A percentile compares a stretch with the other conserved stretches of the same genome.
Evolutionary conservation across 2,329 filamentous ascomycete genomes (phyloP).

Genomic region (Byssochlamys sp.): DNA sequence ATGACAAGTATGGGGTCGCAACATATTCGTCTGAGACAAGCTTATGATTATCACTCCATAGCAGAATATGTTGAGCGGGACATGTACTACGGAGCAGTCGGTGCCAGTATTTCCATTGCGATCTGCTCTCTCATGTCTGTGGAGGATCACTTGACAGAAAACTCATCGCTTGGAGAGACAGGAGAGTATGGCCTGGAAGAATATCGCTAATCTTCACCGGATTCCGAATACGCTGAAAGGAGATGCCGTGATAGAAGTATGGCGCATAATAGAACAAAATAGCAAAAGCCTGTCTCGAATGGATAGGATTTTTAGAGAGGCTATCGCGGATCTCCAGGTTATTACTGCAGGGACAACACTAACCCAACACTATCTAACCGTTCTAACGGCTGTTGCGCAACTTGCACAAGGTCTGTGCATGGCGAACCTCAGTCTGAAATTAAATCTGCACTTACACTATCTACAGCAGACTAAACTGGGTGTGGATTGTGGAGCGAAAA

Average conservation of each 20-base stretch:
- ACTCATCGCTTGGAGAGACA: no score
- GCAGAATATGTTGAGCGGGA: not conserved
- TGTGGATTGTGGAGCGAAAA: no score
- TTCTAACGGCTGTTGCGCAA: no score
- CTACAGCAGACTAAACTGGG: no score
- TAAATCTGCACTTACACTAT: no score
- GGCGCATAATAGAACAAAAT: not conserved
- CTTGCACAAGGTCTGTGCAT: no score
- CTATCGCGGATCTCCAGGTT: not conserved
- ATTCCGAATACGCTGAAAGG: not conserved
- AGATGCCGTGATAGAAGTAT: not conserved
- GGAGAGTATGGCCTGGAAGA: not conserved
- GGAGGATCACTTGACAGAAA: not conserved
- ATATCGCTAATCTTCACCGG: not conserved
- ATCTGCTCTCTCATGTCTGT: not conserved
- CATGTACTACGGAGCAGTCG: not conserved
- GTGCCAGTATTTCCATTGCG: not conserved
- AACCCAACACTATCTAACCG: no score
- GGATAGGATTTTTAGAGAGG: not conserved
- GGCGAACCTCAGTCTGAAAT: no score
- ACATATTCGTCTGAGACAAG: not conserved
- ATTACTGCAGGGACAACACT: not conserved
- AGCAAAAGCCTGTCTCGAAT: not conserved
- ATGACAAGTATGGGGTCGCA: not conserved
- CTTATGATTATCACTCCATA: not conserved